Evolutionary conservation across 2,329 filamentous ascomycete genomes (phyloP).

Genomic region (Neopestalotiopsis rosae): DNA sequence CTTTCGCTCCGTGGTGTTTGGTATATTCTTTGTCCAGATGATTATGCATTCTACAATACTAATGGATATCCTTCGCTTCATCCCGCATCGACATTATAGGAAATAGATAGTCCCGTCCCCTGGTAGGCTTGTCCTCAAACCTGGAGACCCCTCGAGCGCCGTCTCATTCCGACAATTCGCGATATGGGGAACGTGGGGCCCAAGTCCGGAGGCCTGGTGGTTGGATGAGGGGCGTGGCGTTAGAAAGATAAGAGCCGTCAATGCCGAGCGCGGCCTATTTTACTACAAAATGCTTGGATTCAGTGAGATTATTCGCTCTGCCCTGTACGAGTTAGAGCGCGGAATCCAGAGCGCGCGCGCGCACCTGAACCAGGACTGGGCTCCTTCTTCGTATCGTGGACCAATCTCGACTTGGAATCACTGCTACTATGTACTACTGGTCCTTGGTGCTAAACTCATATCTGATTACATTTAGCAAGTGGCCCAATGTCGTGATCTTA

Average conservation of each 20-base stretch:
- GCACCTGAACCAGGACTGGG: not conserved
- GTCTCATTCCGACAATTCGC: conserved; percentile 25
- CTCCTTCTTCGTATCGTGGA: not conserved
- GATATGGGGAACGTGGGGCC: conserved; percentile 35
- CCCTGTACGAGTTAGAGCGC: not conserved
- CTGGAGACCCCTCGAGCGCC: conserved; percentile 1
- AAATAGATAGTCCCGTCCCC: not conserved
- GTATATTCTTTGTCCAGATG: not conserved
- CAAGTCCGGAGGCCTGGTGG: conserved; percentile 21
- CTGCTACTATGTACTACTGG: not conserved
- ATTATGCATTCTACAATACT: not conserved
- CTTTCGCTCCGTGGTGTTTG: not conserved
- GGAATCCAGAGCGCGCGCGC: not conserved
- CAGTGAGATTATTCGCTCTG: not conserved
- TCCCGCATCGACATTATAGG: not conserved
- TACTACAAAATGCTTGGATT: no score
- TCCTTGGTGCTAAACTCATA: not conserved
- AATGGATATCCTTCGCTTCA: not conserved
- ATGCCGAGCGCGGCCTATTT: conserved; percentile 11
- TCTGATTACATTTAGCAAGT: not conserved
- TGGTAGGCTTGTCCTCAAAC: not conserved
- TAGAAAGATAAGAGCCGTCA: conserved; percentile 33
- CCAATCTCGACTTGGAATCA: not conserved
- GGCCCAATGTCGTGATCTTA: not conserved
- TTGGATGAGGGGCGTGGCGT: conserved; percentile 20